These are phyloP conservation scores for Tympanopsis confertula DNA, from an alignment of 2,329 filamentous ascomycete species.

Conservation along the genomic window DNA sequence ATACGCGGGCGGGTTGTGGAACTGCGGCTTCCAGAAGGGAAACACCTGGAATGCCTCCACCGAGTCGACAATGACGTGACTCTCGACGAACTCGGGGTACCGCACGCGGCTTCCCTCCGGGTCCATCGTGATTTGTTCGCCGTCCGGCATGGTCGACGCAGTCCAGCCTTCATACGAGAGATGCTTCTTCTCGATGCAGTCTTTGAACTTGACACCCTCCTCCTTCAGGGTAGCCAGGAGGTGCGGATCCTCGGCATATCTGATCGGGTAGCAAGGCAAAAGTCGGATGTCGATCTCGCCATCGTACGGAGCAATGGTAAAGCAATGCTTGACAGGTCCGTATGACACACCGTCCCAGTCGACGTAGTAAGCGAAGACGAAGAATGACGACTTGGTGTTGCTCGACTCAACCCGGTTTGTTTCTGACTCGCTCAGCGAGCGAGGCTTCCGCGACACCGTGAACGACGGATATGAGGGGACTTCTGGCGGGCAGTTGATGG, in stretches of 20 bases:
- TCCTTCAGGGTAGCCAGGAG: background rate
- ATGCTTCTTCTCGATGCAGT: conserved; percentile 2
- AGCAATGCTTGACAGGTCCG: background rate
- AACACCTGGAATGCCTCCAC: background rate
- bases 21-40: no score
- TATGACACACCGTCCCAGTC: conserved; percentile 3
- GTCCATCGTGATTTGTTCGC: no score
- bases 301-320: conserved; percentile 2
- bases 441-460: no score
- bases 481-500: background rate
- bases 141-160: background rate
- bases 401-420: no score
- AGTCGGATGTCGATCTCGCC: conserved; percentile 5
- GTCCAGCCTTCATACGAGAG: conserved; percentile 6
- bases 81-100: conserved; percentile 1
- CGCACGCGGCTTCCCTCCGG: no score
- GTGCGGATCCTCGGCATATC: conserved; percentile 4
- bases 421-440: no score
- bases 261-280: conserved; percentile 5
- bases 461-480: no score
- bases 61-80: background rate
- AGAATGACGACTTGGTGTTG: no score
- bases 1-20: no score
- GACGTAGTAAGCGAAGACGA: no score
- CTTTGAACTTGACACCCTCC: conserved; percentile 3